Evolutionary conservation across 2,329 filamentous ascomycete genomes (phyloP).

Genomic region (Ophiocordyceps camponoti-rufipedis): DNA sequence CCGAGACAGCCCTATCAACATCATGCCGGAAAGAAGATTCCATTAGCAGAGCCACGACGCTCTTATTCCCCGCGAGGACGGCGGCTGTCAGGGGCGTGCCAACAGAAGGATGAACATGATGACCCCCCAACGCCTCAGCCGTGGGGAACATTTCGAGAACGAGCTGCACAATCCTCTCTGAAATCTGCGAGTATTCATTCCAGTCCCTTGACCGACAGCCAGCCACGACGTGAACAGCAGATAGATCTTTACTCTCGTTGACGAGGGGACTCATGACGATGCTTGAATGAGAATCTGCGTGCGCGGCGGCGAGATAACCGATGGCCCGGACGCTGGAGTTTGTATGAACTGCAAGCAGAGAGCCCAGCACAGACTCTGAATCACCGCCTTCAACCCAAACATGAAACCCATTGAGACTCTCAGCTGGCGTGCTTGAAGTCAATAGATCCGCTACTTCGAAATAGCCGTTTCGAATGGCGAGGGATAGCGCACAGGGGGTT

Average conservation of each 20-base stretch:
- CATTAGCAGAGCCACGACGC: background rate
- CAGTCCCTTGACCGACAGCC: background rate
- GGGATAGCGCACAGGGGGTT: background rate
- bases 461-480: background rate
- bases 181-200: background rate
- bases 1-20: background rate
- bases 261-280: background rate
- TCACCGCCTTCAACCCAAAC: background rate
- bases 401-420: background rate
- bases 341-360: background rate
- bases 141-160: background rate
- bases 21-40: background rate
- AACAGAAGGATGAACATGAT: background rate
- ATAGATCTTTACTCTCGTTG: background rate
- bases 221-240: background rate
- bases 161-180: background rate
- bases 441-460: background rate
- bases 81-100: background rate
- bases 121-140: background rate
- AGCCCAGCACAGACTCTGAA: background rate
- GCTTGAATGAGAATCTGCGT: background rate
- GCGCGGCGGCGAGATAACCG: background rate
- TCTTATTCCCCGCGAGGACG: background rate
- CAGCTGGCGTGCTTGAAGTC: background rate
- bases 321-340: background rate